A percentile compares a stretch with the other conserved stretches of the same genome.
Evolutionary conservation across 2,329 filamentous ascomycete species (phyloP).

Genomic region (Onygenales sp.): DNA sequence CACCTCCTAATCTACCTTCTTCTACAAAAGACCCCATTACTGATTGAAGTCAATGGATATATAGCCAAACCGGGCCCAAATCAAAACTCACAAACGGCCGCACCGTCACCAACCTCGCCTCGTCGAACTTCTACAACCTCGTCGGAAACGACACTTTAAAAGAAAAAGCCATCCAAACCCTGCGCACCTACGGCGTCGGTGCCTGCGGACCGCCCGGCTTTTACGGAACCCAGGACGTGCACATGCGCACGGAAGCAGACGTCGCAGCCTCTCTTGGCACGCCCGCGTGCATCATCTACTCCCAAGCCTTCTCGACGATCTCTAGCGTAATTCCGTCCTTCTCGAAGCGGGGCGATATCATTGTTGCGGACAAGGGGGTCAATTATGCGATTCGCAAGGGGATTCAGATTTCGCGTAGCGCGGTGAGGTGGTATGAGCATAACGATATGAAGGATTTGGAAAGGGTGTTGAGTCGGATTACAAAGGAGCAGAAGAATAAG

Average conservation of each 20-base stretch:
- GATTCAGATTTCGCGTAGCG: conserved; percentile 84
- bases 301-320: conserved; percentile 92
- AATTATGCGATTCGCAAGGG: conserved; percentile 94
- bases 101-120: conserved; percentile 86
- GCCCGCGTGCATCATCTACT: conserved; percentile 85
- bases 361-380: conserved; percentile 86
- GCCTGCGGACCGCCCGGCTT: conserved; percentile 95
- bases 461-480: conserved; percentile 71
- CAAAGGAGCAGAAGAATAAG: conserved; percentile 79
- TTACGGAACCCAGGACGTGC: conserved; percentile 96
- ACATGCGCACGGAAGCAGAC: conserved; percentile 92
- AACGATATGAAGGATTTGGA: conserved; percentile 94
- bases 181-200: conserved; percentile 91
- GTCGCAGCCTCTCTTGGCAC: conserved; percentile 84
- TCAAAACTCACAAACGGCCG: conserved; percentile 80
- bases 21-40: background rate
- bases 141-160: conserved; percentile 86
- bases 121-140: conserved; percentile 97
- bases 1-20: background rate
- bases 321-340: conserved; percentile 96
- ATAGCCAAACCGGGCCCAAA: conserved; percentile 78
- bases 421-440: conserved; percentile 87
- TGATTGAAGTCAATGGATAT: conserved; percentile 3
- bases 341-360: conserved; percentile 93
- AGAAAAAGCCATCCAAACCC: conserved; percentile 86